A percentile compares a stretch with the other conserved stretches of the same genome.
These are phyloP conservation scores for Phaeophleospora eucalypticola DNA, from an alignment of 2,329 filamentous ascomycete species.

Conservation along the genomic window DNA sequence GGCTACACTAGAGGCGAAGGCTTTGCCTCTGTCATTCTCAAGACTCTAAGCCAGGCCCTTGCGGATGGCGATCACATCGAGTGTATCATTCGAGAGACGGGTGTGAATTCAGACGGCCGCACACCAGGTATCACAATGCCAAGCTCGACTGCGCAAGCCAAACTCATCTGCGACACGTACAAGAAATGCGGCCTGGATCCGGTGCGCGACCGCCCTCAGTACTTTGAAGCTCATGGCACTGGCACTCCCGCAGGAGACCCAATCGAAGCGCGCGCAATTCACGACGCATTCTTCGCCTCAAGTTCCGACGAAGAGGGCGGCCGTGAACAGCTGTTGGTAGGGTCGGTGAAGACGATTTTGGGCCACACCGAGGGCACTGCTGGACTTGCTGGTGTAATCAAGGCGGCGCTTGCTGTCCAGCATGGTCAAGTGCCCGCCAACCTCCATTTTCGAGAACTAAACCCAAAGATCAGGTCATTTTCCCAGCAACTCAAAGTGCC, in stretches of 20 bases:
- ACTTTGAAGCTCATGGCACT: slow-evolving; percentile 27
- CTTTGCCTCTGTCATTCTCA: slow-evolving; percentile 38
- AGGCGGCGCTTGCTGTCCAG: slow-evolving; percentile 26
- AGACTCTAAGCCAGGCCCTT: slow-evolving; percentile 13
- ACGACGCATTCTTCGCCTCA: not conserved
- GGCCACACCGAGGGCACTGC: slow-evolving; percentile 23
- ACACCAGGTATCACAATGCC: slow-evolving; percentile 39
- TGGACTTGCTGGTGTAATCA: slow-evolving; percentile 25
- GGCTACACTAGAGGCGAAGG: slow-evolving; percentile 54
- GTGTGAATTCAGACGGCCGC: slow-evolving; percentile 38
- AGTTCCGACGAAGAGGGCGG: not conserved
- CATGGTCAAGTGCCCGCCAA: slow-evolving; percentile 26
- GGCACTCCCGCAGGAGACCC: slow-evolving; percentile 23
- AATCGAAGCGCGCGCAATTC: slow-evolving; percentile 1
- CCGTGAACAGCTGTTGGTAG: slow-evolving; percentile 14
- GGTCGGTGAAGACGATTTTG: slow-evolving; percentile 27
- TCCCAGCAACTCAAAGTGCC: slow-evolving; percentile 17
- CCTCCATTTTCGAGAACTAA: slow-evolving; percentile 23
- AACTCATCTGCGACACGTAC: slow-evolving; percentile 48
- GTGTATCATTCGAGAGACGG: slow-evolving; percentile 35
- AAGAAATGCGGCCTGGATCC: slow-evolving; percentile 42
- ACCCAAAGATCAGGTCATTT: slow-evolving; percentile 28
- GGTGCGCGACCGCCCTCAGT: slow-evolving; percentile 31
- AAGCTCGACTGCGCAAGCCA: slow-evolving; percentile 32
- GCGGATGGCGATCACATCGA: slow-evolving; percentile 25